Base-by-base conservation (phyloP, 2,329 filamentous ascomycete genomes). In the Apiospora rasikravindrae region DNA sequence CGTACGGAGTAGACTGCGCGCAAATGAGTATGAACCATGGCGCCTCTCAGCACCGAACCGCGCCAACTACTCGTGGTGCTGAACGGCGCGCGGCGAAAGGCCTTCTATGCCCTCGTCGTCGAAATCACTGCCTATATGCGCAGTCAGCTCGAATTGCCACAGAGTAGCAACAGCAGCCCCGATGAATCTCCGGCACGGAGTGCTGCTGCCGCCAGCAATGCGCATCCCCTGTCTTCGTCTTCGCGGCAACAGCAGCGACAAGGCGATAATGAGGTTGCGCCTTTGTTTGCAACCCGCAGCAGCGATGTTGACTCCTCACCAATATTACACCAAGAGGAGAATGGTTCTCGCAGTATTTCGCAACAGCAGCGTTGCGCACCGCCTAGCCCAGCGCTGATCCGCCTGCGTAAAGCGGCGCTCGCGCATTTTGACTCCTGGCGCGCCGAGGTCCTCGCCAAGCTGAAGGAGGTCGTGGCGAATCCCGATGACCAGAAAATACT, bases 351-450 rank as follows among this genome's bases (percentile, higher is more conserved):
- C 19, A 4, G 10, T n/a, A 22, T 4, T 22, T 44, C 61, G 19
- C 67, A 57, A 22, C 33, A 64, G 11, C 57, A 40, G 33, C 29
- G 24, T 24, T 47, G 70, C 42, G 71, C 71, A 2, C 75, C 74
- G 29, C 75, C 79, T 26, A 78, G 76, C 66, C 77, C 79, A 26
- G 79, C 79, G n/a, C 78, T 84, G 11, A 53, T 80, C 49, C 77
- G 75, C 37, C 76, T 88, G 19, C 83, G 86, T 29, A 80, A 78
- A 37, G 89, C 89, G 6, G 90, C 93, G 0, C 81, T 96, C 16
- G 84, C 86, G 61, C 89, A 93, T 77, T 94, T 95, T 77, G 90
- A 94, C 74, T 88, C 90, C n/a, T 98, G 95, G 95, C 87, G 91
- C 72, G 87, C 89, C 37, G 87, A 90, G 44, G 91, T 96, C 1